phyloP scores from a whole-genome alignment of 1,284 basidiomycete species.

The Rhodotorula sp. region DNA sequence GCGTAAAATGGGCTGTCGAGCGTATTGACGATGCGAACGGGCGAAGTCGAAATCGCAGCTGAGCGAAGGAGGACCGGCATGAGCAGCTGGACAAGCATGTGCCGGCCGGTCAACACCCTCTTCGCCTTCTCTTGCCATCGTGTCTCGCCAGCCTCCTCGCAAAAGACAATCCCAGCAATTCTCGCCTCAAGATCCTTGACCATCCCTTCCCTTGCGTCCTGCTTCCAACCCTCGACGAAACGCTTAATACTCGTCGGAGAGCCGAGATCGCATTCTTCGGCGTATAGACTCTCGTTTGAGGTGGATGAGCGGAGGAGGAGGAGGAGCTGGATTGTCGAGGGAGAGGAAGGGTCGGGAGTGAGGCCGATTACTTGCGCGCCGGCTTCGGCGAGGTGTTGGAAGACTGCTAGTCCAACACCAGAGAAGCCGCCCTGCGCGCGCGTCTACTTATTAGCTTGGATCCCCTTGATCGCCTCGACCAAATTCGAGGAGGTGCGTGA shows the following conservation, averaged over 20 bases:
- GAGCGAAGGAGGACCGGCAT: conserved; percentile 35
- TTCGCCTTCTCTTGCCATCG: not conserved
- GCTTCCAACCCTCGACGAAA: conserved; percentile 35
- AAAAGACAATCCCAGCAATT: conserved; percentile 41
- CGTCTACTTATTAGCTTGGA: not conserved
- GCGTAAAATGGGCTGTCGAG: conserved; percentile 39
- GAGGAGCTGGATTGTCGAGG: conserved; percentile 39
- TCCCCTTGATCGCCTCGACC: not conserved
- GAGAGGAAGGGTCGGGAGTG: conserved; percentile 26
- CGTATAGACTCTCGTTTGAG: conserved; percentile 41
- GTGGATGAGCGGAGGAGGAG: conserved; percentile 37
- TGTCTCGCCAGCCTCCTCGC: conserved; percentile 32
- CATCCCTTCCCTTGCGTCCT: conserved; percentile 35
- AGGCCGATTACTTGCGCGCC: conserved; percentile 41
- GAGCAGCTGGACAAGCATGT: conserved; percentile 36
- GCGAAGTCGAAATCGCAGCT: conserved; percentile 21
- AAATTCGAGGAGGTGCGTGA: not conserved
- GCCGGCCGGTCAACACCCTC: conserved; percentile 12
- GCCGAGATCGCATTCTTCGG: conserved; percentile 38
- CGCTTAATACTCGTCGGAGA: conserved; percentile 24
- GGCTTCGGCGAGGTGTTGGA: conserved; percentile 30
- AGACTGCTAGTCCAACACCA: conserved; percentile 22
- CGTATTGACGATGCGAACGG: conserved; percentile 35
- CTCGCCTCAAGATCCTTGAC: conserved; percentile 38
- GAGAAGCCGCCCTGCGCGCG: conserved; percentile 31